phyloP scores from a whole-genome alignment of 805 yeast species.

The Sugiyamaella valdiviana region DNA sequence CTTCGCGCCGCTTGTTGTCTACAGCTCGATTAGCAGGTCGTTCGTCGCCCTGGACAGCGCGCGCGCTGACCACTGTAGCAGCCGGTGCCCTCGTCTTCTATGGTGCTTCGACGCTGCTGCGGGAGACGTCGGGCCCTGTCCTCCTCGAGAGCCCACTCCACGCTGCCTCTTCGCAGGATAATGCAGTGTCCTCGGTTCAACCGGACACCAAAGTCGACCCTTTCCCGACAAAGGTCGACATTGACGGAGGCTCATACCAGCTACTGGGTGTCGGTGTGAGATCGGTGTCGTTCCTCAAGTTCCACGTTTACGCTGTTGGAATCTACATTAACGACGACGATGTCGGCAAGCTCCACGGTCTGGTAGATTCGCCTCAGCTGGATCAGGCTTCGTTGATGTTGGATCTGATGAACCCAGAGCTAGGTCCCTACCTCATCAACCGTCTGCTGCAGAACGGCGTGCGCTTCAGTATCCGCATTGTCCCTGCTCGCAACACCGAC shows the following conservation, averaged over 20 bases:
- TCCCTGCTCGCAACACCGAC: conserved; percentile 87
- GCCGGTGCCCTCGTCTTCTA: neutral
- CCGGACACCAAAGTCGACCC: conserved; percentile 33
- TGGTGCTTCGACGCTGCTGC: neutral
- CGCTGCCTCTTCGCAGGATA: conserved; percentile 1
- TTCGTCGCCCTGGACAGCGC: neutral
- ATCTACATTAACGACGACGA: conserved; percentile 68
- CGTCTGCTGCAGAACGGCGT: conserved; percentile 54
- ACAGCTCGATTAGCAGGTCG: neutral
- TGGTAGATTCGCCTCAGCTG: conserved; percentile 15
- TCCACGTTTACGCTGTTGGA: conserved; percentile 86
- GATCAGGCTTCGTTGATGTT: conserved; percentile 15
- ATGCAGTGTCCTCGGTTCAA: conserved; percentile 19
- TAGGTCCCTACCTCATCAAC: conserved; percentile 49
- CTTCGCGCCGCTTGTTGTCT: neutral
- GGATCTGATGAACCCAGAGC: conserved; percentile 44
- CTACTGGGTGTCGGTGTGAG: conserved; percentile 78
- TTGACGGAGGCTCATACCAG: conserved; percentile 37
- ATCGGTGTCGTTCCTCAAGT: conserved; percentile 70
- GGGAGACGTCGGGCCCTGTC: neutral
- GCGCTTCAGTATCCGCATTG: conserved; percentile 64
- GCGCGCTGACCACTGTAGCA: neutral
- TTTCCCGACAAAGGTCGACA: conserved; percentile 26
- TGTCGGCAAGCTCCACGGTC: conserved; percentile 18
- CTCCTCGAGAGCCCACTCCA: neutral